Conservation (phyloP, 768 basidiomycete species). For the Podaxis rugospora region DNA sequence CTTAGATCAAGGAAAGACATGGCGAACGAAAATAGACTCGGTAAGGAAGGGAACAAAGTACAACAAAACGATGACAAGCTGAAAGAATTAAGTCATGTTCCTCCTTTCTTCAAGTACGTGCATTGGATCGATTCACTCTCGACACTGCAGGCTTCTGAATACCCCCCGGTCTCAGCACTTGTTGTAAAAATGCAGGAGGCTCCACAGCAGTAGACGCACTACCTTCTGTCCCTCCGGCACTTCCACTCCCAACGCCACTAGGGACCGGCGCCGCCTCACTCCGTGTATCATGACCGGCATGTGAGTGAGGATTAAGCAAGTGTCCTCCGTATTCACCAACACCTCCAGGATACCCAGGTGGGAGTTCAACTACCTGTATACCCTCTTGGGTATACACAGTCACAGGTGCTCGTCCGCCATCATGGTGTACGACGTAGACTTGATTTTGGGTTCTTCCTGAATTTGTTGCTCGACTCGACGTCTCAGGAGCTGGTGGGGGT, state of each 20-base stretch:
- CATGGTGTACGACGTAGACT: constrained; percentile 61
- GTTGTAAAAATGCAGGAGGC: constrained; percentile 16
- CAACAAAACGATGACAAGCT: background rate
- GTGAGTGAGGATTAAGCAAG: background rate
- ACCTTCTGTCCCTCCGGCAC: constrained; percentile 15
- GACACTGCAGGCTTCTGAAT: constrained; percentile 15
- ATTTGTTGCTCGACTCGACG: constrained; percentile 4
- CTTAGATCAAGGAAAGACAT: background rate
- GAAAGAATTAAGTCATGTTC: background rate
- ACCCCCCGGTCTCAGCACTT: constrained; percentile 19
- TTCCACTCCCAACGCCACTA: constrained; percentile 12
- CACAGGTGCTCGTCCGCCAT: constrained; percentile 52
- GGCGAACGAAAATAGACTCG: background rate
- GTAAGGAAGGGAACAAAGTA: background rate
- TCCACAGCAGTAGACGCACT: constrained; percentile 12
- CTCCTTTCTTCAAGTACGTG: background rate
- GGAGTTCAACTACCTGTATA: constrained; percentile 56
- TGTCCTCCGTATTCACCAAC: background rate
- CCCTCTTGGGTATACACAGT: constrained; percentile 54
- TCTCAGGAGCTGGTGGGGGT: constrained; percentile 7
- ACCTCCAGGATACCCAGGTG: constrained; percentile 42
- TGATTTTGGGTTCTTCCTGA: constrained; percentile 18
- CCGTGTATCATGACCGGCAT: constrained; percentile 11
- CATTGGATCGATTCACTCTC: background rate
- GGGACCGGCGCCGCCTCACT: constrained; percentile 13